Evolutionary conservation across 2,329 filamentous ascomycete species (phyloP), one percentile per base, ranked within the genome.

Genomic region (Penicillium oxalicum): DNA sequence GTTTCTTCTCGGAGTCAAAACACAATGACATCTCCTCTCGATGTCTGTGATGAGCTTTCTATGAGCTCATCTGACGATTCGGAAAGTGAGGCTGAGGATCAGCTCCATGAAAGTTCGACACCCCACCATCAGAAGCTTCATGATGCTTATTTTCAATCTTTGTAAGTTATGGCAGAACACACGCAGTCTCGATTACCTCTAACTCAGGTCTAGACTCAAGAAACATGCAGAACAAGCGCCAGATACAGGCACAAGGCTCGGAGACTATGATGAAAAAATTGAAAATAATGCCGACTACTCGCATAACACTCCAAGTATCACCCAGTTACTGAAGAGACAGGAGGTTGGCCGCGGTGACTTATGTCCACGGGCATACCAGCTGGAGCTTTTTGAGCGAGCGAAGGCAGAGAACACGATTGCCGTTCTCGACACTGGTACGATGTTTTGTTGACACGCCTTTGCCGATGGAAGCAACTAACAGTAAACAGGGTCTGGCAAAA

Each of bases 361-460:
- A 9, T 86, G 83, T 45, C 88, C 91, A 0, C 79, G 91, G 42
- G 89, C 95, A 61, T 98, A 97, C 62, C 93, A 98, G 66, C 74
- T 88, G 9, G 91, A 97, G 64, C 77, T 98, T 0, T 97, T 93
- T 61, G 88, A 96, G 66, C 81, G 81, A 54, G 91, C 93, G 4
- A 95, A 93, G 63, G 64, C 79, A 44, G 80, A 84, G 57, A 98
- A 98, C 63, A 87, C 85, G 6, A 95, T 98, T 57, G 91, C 93
- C 0, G 93, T 98, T 1, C 77, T 97, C 1, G 90, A 94, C 61
- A 96, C 91, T n/a, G 89, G 83, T 83, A 64, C 33, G 43, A 44
- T 29, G 44, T 7, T 3, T 8, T 25, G 9, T 24, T 12, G 36
- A 4, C 5, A 12, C n/a, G 12, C 18, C 6, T 27, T 7, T 4